A percentile compares a stretch with the other conserved stretches of the same genome.
Conservation (phyloP, 1,139 yeast genomes). For the Ogataea hybrid region DNA sequence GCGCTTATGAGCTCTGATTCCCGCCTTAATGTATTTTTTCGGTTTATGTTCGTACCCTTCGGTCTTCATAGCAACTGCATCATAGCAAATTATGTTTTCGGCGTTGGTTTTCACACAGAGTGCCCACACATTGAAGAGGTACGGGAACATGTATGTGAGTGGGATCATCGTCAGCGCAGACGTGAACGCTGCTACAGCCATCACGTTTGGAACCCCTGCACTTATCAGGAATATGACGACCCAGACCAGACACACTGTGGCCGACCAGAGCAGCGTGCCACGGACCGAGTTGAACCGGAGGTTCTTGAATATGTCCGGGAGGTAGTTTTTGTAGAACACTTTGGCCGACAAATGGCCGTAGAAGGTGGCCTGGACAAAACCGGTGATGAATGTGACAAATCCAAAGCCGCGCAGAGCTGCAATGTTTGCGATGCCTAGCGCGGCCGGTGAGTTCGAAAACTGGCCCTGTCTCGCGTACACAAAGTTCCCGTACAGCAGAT, state of each 20-base stretch:
- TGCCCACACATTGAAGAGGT: conserved; percentile 29
- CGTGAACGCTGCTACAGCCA: conserved; percentile 46
- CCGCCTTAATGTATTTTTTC: conserved; percentile 3
- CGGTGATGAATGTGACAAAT: conserved; percentile 37
- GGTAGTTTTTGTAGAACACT: conserved; percentile 39
- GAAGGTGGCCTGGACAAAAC: conserved; percentile 41
- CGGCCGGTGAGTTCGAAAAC: conserved; percentile 40
- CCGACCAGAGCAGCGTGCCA: conserved; percentile 38
- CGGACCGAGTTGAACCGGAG: conserved; percentile 34
- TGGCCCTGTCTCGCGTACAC: conserved; percentile 45
- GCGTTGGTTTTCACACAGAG: conserved; percentile 9
- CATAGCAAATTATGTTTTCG: conserved; percentile 7
- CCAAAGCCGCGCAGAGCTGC: conserved; percentile 40
- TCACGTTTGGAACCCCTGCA: conserved; percentile 54
- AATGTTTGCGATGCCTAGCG: conserved; percentile 38
- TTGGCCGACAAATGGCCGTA: conserved; percentile 45
- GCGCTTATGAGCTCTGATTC: conserved; percentile 21
- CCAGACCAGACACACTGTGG: conserved; percentile 39
- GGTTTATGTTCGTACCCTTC: background rate
- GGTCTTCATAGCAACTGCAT: conserved; percentile 2
- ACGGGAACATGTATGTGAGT: conserved; percentile 46
- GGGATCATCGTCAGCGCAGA: conserved; percentile 50
- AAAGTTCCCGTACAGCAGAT: conserved; percentile 40
- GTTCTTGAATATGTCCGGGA: conserved; percentile 33
- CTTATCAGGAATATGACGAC: conserved; percentile 42